phyloP scores from a whole-genome alignment of 768 basidiomycete genomes.

The Pseudohyphozyma bogoriensis region DNA sequence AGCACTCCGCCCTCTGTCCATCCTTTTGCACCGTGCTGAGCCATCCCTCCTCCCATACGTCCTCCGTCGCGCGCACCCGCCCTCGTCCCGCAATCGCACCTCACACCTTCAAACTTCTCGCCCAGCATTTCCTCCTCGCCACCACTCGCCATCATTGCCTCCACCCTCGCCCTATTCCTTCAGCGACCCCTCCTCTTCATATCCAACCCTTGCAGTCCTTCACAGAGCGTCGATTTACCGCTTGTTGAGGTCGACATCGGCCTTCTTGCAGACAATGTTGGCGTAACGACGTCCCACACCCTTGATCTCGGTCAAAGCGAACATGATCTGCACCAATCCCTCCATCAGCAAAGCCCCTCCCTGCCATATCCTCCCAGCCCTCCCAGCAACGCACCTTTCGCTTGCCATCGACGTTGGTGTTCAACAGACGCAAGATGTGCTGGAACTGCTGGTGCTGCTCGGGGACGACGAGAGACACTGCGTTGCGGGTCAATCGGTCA shows the following conservation, averaged over 20 bases:
- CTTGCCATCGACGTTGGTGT: constrained; percentile 99
- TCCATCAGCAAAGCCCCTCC: background rate
- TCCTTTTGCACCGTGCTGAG: background rate
- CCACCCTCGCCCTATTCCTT: background rate
- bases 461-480: constrained; percentile 96
- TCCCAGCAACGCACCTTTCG: constrained; percentile 40
- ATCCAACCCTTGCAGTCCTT: background rate
- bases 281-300: constrained; percentile 98
- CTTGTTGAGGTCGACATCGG: constrained; percentile 96
- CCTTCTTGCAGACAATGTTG: constrained; percentile 99
- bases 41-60: background rate
- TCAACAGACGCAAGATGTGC: constrained; percentile 98
- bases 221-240: constrained; percentile 61
- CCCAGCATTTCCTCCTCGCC: background rate
- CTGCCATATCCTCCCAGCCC: background rate
- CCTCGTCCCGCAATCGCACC: background rate
- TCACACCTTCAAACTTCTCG: too few species aligned
- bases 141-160: background rate
- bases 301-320: constrained; percentile 99
- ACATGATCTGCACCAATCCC: constrained; percentile 36
- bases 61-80: background rate
- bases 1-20: background rate
- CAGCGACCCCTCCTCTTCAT: background rate
- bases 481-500: too few species aligned
- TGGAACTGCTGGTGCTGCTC: constrained; percentile 70